These are phyloP conservation scores for Proliferodiscus dingleyae DNA, from an alignment of 2,329 filamentous ascomycete species.

Conservation along the genomic window DNA sequence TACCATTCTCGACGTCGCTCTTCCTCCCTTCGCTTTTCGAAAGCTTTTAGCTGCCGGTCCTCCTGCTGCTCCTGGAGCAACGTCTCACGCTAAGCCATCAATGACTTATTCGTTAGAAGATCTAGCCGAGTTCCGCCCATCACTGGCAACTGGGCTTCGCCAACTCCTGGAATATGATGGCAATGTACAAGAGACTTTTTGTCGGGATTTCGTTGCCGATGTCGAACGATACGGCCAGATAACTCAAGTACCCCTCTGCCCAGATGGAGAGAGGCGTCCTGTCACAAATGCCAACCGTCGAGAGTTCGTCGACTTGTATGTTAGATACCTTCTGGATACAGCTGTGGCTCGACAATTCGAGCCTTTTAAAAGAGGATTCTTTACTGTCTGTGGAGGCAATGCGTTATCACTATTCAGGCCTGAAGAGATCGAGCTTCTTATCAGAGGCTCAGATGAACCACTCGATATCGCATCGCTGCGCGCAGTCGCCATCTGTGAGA, in stretches of 20 bases:
- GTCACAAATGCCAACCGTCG: conserved; percentile 81
- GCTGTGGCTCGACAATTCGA: conserved; percentile 80
- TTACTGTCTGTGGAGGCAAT: conserved; percentile 84
- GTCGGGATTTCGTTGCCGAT: conserved; percentile 74
- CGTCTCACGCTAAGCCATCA: conserved; percentile 51
- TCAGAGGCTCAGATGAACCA: conserved; percentile 78
- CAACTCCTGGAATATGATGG: conserved; percentile 79
- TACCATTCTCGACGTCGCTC: conserved; percentile 81
- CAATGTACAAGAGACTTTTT: conserved; percentile 75
- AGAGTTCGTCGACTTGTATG: conserved; percentile 83
- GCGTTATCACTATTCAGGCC: conserved; percentile 81
- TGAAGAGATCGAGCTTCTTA: conserved; percentile 84
- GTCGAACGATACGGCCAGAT: conserved; percentile 70
- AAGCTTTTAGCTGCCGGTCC: conserved; percentile 78
- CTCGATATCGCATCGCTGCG: conserved; percentile 73
- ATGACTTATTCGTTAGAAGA: conserved; percentile 78
- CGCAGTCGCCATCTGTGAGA: conserved; percentile 75
- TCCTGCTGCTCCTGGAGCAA: conserved; percentile 47
- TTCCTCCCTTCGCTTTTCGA: conserved; percentile 85
- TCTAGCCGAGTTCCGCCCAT: conserved; percentile 74
- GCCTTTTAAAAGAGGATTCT: conserved; percentile 91
- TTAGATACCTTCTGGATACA: conserved; percentile 73
- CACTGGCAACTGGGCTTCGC: conserved; percentile 68
- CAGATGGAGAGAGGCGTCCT: conserved; percentile 64
- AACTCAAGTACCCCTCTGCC: conserved; percentile 64